Conservation (phyloP, 2,329 filamentous ascomycete genomes). For the Fusarium ambrosium region DNA sequence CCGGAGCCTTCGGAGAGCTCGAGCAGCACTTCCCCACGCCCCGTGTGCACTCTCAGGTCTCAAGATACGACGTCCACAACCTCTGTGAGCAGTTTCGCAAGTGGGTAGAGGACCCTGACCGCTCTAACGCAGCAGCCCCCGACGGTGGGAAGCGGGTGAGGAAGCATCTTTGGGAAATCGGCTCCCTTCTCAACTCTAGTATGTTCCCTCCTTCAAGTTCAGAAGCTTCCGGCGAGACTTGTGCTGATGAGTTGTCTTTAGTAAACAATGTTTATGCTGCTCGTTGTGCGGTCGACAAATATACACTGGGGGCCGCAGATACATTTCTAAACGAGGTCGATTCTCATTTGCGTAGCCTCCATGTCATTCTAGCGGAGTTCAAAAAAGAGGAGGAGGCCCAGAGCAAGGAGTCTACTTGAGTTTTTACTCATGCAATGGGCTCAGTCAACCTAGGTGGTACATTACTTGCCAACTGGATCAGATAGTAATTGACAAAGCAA, state of each 20-base stretch:
- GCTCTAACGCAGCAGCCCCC: no score
- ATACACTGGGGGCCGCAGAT: neutral
- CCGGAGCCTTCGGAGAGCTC: neutral
- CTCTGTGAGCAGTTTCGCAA: neutral
- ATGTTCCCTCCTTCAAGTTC: neutral
- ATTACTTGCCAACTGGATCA: neutral
- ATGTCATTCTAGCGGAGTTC: neutral
- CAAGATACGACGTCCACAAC: neutral
- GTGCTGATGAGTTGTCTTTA: neutral
- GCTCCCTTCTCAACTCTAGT: neutral
- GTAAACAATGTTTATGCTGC: neutral
- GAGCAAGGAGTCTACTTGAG: neutral
- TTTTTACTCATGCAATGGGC: neutral
- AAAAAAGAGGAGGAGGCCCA: neutral
- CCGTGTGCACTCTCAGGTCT: neutral
- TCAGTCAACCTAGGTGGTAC: neutral
- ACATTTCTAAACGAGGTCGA: neutral
- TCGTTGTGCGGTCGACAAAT: no score
- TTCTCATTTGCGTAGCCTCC: neutral
- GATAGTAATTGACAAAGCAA: neutral
- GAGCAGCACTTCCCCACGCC: neutral
- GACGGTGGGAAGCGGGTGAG: neutral
- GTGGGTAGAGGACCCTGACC: neutral
- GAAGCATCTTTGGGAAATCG: neutral
- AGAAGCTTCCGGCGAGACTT: neutral